Base-by-base conservation (phyloP, 225 moss, liverwort and hornwort species). In the Neckera pumila region DNA sequence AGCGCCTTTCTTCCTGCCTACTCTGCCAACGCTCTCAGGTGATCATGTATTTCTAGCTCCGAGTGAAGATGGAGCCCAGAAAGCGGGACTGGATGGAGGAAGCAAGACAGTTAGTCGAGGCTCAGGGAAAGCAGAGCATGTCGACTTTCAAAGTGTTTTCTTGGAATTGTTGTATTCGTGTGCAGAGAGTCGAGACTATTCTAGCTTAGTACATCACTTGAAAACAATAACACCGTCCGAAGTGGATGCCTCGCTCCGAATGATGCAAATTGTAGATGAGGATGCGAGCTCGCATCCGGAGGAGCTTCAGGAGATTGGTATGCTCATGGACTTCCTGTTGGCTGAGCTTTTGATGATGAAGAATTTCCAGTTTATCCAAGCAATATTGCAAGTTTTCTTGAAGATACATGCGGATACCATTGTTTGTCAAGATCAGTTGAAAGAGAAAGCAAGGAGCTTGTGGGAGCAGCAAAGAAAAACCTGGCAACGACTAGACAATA, bases 321-420 rank as follows among this genome's bases (percentile, higher is more conserved):
- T 95, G 92, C 90, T 95, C 42, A 90, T 99, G 91, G 99, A 97
- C 86, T 99, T 99, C 86, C 93, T 99, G 84, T 86, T 93, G 74
- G 92, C 92, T 14, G 95, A 96, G 93, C 87, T 94, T 33, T 83
- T 90, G 64, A 90, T 94, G 87, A 96, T 96, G 91, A 97, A 91
- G 79, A 96, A 97, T 42, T 99, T 96, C 84, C 96, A 99, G 91
- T 95, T 99, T n/a, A 76, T 97, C 40, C 99, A 99, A 84, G 99
- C 97, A 31, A 69, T 97, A 12, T 54, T 96, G 79, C 97, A 95
- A 79, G 93, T 99, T 18, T 96, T 99, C 89, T 85, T 99, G 33
- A 97, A 97, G 97, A 91, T 99, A 26, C 97, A 99, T 90, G 96
- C 96, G 61, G 96, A 97, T 49, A 94, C 91, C 2, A 93, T 99